Percentiles rank a stretch among this genome's conserved stretches.
Evolutionary conservation across 352 stramenopile genomes (phyloP).

Genomic region (Plasmopara viticola): DNA sequence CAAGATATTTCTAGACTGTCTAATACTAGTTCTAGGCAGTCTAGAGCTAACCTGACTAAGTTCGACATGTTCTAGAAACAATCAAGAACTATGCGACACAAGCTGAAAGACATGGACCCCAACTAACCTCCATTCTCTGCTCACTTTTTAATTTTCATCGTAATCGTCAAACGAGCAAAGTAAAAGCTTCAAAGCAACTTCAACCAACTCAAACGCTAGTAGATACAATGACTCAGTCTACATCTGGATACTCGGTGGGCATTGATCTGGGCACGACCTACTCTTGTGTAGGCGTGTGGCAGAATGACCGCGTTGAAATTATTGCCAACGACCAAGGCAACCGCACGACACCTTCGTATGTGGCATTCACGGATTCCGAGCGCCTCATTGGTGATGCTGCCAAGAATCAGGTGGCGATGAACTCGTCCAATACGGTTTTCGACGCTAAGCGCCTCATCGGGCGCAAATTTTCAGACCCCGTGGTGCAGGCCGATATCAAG

Average conservation of each 20-base stretch:
- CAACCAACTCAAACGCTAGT: no score
- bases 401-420: slow-evolving; percentile 99
- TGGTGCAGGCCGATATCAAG: slow-evolving; percentile 97
- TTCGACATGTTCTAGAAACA: no score
- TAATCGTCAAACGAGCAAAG: no score
- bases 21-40: no score
- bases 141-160: no score
- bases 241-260: slow-evolving; percentile 44
- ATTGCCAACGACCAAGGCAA: slow-evolving; percentile 97
- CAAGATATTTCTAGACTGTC: no score
- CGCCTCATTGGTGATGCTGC: slow-evolving; percentile 97
- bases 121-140: no score
- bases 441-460: slow-evolving; percentile 99
- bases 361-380: slow-evolving; percentile 94
- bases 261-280: slow-evolving; percentile 96
- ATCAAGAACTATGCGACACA: no score
- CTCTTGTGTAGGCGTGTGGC: slow-evolving; percentile 93
- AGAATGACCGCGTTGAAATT: slow-evolving; percentile 95
- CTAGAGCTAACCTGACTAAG: no score
- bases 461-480: slow-evolving; percentile 94
- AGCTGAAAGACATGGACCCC: no score
- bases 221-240: no score
- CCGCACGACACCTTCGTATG: slow-evolving; percentile 98
- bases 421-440: slow-evolving; percentile 99
- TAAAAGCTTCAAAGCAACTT: no score